These are phyloP conservation scores for Puccinia novopanici DNA, from an alignment of 1,284 basidiomycete species.

Conservation along the genomic window DNA sequence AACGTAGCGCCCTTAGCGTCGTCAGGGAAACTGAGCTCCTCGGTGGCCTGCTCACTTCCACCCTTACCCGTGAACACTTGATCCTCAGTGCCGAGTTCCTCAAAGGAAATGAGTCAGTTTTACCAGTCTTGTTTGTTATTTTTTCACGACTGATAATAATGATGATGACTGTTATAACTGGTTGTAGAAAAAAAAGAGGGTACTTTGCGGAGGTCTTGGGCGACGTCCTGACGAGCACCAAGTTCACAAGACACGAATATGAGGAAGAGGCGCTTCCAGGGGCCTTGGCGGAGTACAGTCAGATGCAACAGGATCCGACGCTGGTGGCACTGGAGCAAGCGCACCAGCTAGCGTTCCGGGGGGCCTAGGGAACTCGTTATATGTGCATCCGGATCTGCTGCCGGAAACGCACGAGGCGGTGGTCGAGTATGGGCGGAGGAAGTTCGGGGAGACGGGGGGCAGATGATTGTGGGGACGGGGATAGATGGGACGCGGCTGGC, in stretches of 20 bases:
- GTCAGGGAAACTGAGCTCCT: conserved; percentile 90
- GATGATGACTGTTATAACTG: neutral
- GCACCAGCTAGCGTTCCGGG: conserved; percentile 84
- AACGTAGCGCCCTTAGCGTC: conserved; percentile 84
- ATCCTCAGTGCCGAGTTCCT: conserved; percentile 92
- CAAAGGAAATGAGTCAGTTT: conserved; percentile 85
- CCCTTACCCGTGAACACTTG: conserved; percentile 84
- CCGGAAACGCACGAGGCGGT: conserved; percentile 68
- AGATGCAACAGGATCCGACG: conserved; percentile 68
- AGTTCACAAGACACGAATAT: conserved; percentile 82
- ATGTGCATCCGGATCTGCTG: conserved; percentile 69
- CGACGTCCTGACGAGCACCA: conserved; percentile 76
- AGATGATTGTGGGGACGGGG: conserved; percentile 82
- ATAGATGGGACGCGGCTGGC: conserved; percentile 72
- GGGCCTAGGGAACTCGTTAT: conserved; percentile 85
- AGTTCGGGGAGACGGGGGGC: conserved; percentile 70
- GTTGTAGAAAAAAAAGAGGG: conserved; percentile 62
- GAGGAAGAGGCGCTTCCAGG: conserved; percentile 79
- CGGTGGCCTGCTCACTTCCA: conserved; percentile 86
- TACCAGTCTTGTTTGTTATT: too few relatives aligned
- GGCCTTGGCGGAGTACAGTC: conserved; percentile 70
- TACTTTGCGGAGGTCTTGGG: conserved; percentile 85
- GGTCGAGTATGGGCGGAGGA: conserved; percentile 73
- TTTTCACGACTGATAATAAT: too few relatives aligned
- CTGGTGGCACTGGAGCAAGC: conserved; percentile 76